Evolutionary conservation across 192 early-diverging fungal genomes (phyloP), one percentile per base, ranked within the genome.

Genomic region (Pilaira anomala): DNA sequence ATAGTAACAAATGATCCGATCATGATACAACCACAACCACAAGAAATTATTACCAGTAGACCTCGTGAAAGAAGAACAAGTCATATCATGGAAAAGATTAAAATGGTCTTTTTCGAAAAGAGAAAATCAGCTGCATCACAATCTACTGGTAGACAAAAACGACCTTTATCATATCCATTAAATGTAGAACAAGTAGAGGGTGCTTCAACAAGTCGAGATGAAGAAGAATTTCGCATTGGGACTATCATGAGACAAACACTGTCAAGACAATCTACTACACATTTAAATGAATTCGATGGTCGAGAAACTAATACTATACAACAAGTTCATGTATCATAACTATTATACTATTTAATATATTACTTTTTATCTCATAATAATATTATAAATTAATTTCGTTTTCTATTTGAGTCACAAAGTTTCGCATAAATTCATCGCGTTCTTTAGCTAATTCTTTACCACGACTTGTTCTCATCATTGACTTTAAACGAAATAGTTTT

Each of bases 381-480:
- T 67, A n/a, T 36, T 36, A 36, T 36, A 36, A 36, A 25, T 72
- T 63, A 67, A 68, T 76, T 69, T 91, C 88, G 24, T 76, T 54
- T 18, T 84, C 74, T 24, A 88, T 70, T 48, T 83, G 82, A 13
- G 67, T 29, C 11, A 90, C 71, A 64, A 88, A 90, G 3, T 60
- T 16, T 6, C 63, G 36, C 84, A 90, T 85, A 36, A 84, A 78
- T 21, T 69, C 62, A 49, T 87, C 78, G 5, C 88, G 73, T 67
- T 77, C 73, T 56, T 77, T 52, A 2, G 84, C 88, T 77, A 87
- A 80, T 50, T 67, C 58, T 44, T 72, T 56, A 0, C 81, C 88
- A 14, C 52, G 50, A 3, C 73, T 49, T 1, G 88, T 90, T 65
- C 85, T 80, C 85, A 90, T 86, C 83, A 84, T 85, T 21, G 66